A percentile compares a stretch with the other conserved stretches of the same genome.
Evolutionary conservation across 2,329 filamentous ascomycete genomes (phyloP).

Genomic region (Aureobasidium subglaciale): DNA sequence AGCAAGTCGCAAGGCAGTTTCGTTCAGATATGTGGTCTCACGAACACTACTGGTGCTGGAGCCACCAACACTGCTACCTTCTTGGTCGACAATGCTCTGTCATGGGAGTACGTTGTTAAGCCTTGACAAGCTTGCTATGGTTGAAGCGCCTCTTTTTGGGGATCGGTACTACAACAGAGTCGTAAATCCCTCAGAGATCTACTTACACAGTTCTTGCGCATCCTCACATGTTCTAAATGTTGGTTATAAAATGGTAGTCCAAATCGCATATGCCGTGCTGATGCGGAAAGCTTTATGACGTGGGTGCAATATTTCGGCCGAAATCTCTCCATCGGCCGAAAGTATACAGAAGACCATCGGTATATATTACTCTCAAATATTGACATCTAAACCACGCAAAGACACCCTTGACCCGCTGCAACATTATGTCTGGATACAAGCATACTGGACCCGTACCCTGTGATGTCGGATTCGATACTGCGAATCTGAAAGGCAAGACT

Average conservation of each 20-base stretch:
- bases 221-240: neutral
- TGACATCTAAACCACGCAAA: neutral
- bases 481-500: neutral
- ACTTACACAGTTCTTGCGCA: too few species aligned
- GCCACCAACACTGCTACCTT: slow-evolving; percentile 11
- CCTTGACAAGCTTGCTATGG: neutral
- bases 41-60: neutral
- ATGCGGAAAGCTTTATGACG: too few species aligned
- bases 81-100: slow-evolving; percentile 9
- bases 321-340: neutral
- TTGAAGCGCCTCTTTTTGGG: neutral
- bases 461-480: neutral
- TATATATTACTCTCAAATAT: neutral
- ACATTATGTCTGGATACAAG: neutral
- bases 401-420: neutral
- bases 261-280: too few species aligned
- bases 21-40: slow-evolving; percentile 36
- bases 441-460: neutral
- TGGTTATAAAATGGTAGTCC: too few species aligned
- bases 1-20: slow-evolving; percentile 40
- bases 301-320: neutral
- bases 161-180: too few species aligned
- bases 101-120: slow-evolving; percentile 13
- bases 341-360: too few species aligned
- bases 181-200: too few species aligned